phyloP scores from a whole-genome alignment of 2,329 filamentous ascomycete genomes.

The Pestalotiopsis sp. region DNA sequence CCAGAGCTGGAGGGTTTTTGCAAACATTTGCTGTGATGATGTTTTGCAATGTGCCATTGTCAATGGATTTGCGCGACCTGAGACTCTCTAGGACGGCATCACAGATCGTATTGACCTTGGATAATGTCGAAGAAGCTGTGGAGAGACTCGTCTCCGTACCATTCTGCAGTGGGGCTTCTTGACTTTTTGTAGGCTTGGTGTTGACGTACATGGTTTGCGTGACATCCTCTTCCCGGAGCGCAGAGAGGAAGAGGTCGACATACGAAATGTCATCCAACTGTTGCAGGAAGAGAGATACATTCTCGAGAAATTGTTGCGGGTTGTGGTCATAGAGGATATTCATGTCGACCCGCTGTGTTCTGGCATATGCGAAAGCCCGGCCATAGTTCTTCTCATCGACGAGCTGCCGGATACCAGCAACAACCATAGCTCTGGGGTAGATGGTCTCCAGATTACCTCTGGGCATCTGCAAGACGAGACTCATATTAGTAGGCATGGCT shows the following conservation, averaged over 20 bases:
- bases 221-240: slow-evolving; percentile 87
- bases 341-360: slow-evolving; percentile 94
- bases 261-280: slow-evolving; percentile 82
- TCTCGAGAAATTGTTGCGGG: slow-evolving; percentile 81
- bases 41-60: slow-evolving; percentile 71
- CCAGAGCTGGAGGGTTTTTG: slow-evolving; percentile 87
- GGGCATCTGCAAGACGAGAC: slow-evolving; percentile 90
- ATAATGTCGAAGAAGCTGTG: slow-evolving; percentile 22
- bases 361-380: slow-evolving; percentile 83
- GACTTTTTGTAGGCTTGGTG: slow-evolving; percentile 59
- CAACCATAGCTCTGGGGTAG: slow-evolving; percentile 87
- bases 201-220: slow-evolving; percentile 92
- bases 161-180: slow-evolving; percentile 19
- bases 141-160: slow-evolving; percentile 8
- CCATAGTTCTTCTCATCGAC: slow-evolving; percentile 83
- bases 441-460: slow-evolving; percentile 95
- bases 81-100: slow-evolving; percentile 78
- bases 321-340: slow-evolving; percentile 95
- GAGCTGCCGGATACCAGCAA: slow-evolving; percentile 82
- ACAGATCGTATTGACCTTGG: slow-evolving; percentile 87
- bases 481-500: slow-evolving; percentile 85
- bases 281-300: slow-evolving; percentile 76
- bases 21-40: slow-evolving; percentile 94
- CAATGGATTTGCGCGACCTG: slow-evolving; percentile 58
- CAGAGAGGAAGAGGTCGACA: slow-evolving; percentile 90